Conservation (phyloP, 805 yeast species). For the Maudiozyma bulderi region DNA sequence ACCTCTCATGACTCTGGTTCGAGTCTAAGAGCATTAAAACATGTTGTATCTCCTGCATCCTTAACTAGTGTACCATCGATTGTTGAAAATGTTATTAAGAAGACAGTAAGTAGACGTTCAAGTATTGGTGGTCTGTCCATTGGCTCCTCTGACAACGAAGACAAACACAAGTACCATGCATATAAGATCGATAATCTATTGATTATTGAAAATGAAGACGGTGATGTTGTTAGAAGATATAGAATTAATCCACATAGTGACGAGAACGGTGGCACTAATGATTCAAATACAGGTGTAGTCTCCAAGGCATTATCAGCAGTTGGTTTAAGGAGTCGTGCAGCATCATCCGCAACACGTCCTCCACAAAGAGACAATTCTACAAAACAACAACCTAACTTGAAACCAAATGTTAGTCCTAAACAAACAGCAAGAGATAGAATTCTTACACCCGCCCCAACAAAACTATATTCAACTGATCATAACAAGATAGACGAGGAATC, state of each 20-base stretch:
- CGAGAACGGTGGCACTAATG: constrained; percentile 2
- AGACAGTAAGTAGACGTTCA: neutral
- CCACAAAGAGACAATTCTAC: neutral
- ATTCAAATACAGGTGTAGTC: constrained; percentile 30
- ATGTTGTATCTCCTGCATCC: constrained; percentile 15
- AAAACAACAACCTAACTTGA: neutral
- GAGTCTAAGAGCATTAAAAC: constrained; percentile 26
- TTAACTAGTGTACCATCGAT: constrained; percentile 14
- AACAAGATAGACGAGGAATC: neutral
- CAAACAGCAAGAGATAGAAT: constrained; percentile 2
- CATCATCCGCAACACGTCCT: neutral
- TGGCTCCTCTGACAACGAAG: neutral
- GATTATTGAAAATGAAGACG: constrained; percentile 82
- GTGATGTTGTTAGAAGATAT: constrained; percentile 82
- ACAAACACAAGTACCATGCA: constrained; percentile 40
- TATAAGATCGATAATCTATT: constrained; percentile 71
- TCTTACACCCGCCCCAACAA: constrained; percentile 7
- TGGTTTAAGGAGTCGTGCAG: constrained; percentile 34
- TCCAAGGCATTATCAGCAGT: constrained; percentile 45
- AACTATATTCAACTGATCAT: neutral
- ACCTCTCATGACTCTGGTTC: constrained; percentile 18
- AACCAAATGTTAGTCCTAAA: neutral
- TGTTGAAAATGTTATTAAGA: constrained; percentile 7
- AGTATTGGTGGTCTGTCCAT: neutral
- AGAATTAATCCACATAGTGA: constrained; percentile 49